Evolutionary conservation across 331 rosid species (phyloP), one percentile per base, ranked within the genome.

Genomic region (Acacia concinna): DNA sequence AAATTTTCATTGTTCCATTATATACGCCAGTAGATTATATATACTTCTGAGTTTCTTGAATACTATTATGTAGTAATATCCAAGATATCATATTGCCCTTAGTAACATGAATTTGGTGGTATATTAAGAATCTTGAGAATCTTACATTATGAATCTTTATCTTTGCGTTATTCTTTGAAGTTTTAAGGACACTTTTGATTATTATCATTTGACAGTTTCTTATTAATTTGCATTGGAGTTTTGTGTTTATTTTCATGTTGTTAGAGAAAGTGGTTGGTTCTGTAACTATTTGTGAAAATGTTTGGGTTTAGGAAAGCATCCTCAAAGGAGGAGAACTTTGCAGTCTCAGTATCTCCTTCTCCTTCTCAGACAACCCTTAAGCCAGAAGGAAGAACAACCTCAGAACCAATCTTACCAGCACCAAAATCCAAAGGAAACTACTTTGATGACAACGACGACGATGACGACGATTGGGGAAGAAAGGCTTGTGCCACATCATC

Each of bases 251-350:
- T 66, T 57, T 69, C 76, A 67, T 52, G 76, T 15, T 70, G 78
- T 41, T 34, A 12, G 54, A 41, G 54, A 41, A 68, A 68, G n/a
- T 37, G 27, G 21, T 23, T 4, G 0, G 25, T 43, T 30, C 10
- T 35, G 49, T 8, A 23, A 62, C 66, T 27, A 49, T 65, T 74
- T 40, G 74, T 28, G 78, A 90, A 85, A 76, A 96, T 91, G 99
- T 96, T 93, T 77, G 92, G 98, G 75, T 93, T 87, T 54, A 72
- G 68, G 84, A 96, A 89, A 86, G 74, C 93, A 25, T 82, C 94
- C 15, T 84, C 83, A 23, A n/a, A n/a, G 30, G 72, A 66, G 30
- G 18, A n/a, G 20, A 91, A 56, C 73, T n/a, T 83, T 71, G 32
- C 88, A 35, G 8, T 8, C 37, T 17, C 43, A 32, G 68, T 31